Conservation (phyloP, 2,329 filamentous ascomycete species). For the Ambrosiella cleistominuta region DNA sequence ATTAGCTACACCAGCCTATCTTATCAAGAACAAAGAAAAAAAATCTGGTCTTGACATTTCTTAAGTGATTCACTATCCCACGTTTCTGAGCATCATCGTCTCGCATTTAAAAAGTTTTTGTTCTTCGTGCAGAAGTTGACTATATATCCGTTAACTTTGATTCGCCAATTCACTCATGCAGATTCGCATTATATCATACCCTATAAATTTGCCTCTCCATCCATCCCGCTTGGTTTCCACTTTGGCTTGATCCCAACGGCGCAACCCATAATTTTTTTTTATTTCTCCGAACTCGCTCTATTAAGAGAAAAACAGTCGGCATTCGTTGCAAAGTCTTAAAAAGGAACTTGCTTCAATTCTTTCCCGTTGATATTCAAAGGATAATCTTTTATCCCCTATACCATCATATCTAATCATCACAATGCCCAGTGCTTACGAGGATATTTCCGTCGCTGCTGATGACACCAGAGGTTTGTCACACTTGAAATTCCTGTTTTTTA, state of each 20-base stretch:
- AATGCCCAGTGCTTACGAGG: conserved; percentile 22
- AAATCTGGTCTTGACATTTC: no score
- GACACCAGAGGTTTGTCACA: conserved; percentile 23
- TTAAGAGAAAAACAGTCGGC: not conserved
- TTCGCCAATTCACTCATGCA: not conserved
- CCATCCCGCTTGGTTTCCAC: not conserved
- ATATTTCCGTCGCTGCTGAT: conserved; percentile 19
- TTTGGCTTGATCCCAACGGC: conserved; percentile 8
- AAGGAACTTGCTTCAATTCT: not conserved
- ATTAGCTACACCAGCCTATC: no score
- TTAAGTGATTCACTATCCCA: no score
- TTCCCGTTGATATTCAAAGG: not conserved
- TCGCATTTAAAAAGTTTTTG: not conserved
- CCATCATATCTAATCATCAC: conserved; percentile 11
- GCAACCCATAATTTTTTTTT: not conserved
- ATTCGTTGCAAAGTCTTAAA: not conserved
- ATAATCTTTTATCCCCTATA: conserved; percentile 11
- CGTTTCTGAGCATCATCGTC: not conserved
- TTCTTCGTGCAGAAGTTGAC: not conserved
- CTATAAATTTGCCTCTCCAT: conserved; percentile 10
- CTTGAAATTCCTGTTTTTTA: not conserved
- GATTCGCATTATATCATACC: conserved; percentile 2
- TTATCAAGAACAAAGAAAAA: no score
- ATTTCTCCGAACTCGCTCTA: conserved; percentile 2
- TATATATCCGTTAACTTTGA: not conserved